phyloP scores from a whole-genome alignment of 805 yeast genomes.

The Starmerella vaccinii region DNA sequence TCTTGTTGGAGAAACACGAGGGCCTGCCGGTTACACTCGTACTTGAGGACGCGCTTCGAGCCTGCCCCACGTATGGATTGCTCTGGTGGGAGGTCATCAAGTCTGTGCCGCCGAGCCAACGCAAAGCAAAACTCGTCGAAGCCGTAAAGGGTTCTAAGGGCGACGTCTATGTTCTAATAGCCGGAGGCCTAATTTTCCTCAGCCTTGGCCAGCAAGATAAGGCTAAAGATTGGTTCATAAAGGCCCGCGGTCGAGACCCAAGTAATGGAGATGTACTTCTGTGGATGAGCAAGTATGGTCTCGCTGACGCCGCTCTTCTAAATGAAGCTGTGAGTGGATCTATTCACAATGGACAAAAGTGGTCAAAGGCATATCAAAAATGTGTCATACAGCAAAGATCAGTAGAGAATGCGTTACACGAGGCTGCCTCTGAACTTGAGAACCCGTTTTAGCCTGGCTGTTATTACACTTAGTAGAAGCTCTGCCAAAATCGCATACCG shows the following conservation, averaged over 20 bases:
- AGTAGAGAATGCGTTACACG: neutral
- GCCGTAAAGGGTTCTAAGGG: constrained; percentile 62
- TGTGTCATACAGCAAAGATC: neutral
- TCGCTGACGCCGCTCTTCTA: constrained; percentile 26
- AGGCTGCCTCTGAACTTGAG: neutral
- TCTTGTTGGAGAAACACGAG: constrained; percentile 5
- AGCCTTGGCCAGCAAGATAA: constrained; percentile 50
- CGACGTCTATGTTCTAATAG: constrained; percentile 45
- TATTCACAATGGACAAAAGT: neutral
- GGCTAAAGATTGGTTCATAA: constrained; percentile 64
- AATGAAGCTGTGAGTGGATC: neutral
- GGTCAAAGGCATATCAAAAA: neutral
- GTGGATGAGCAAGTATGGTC: constrained; percentile 44
- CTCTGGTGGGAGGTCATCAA: constrained; percentile 58
- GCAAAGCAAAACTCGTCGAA: constrained; percentile 50
- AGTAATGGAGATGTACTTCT: constrained; percentile 72
- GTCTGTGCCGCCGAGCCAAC: constrained; percentile 38
- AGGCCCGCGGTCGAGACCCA: constrained; percentile 47
- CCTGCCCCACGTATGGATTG: constrained; percentile 46
- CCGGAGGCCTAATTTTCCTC: constrained; percentile 63
- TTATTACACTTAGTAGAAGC: constrained; percentile 26
- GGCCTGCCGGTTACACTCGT: constrained; percentile 27
- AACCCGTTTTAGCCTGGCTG: neutral
- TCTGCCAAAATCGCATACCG: too few species aligned
- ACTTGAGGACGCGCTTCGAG: constrained; percentile 48